Evolutionary conservation across 495 filamentous ascomycete genomes (phyloP), one percentile per base, ranked within the genome.

Genomic region (Talaromyces stipitatus): DNA sequence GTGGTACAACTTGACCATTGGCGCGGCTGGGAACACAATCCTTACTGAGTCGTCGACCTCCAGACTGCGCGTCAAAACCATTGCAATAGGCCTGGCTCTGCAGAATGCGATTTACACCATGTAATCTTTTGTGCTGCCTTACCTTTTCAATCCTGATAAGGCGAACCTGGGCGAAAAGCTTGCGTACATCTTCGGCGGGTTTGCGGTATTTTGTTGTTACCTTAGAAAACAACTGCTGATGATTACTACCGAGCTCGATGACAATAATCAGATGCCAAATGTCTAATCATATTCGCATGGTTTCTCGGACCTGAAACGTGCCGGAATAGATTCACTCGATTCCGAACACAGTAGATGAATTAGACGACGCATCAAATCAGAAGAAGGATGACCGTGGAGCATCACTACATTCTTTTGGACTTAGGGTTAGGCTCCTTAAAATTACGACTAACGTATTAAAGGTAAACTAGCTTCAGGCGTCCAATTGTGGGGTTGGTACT

Each of bases 1-100:
- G 55, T 58, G 58, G 45, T 66, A 67, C 56, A 69, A 69, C 45
- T 56, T 64, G 54, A 65, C 67, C 10, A 72, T 72, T 47, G 67
- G 69, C 1, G 58, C 67, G 2, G 66, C 67, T 9, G 66, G 62
- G n/a, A 70, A 63, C 58, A 69, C 67, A 0, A 58, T 70, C 30
- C 46, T 70, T 11, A 58, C 60, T 1, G 67, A 70, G 46, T 53
- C 61, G 0, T 59, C 67, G 2, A 68, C 66, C 2, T 64, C 67
- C 14, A 53, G 66, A 11, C 58, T 68, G 14, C 62, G 67, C 1
- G 59, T 64, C 52, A 71, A 69, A 47, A 71, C 69, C 7, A 64
- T 71, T 54, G 64, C 65, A 12, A 65, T 71, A 41, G 69, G 65
- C 1, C 27, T 61, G 27, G 59, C 62, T 5, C 48, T 65, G 28